Base-by-base conservation (phyloP, 805 yeast species). In the Sporopachydermia lactativora region DNA sequence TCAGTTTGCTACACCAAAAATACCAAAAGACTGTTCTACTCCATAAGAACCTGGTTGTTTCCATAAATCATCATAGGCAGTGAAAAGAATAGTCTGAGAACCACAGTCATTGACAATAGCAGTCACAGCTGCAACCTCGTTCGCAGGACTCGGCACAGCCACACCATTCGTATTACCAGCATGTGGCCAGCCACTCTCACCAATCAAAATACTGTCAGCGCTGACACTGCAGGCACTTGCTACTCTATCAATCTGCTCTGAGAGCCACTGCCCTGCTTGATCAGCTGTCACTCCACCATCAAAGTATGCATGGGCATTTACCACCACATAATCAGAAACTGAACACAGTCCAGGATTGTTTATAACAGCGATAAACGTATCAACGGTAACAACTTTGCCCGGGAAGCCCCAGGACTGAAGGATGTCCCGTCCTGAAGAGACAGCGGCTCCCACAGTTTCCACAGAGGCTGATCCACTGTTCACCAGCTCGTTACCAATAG, bases 141-240 rank as follows among this genome's bases (percentile, higher is more conserved):
- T 67, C 3, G 48, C 46, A 14, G 44, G 47, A 18, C 74, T 68
- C 31, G 77, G 76, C 24, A 71, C 71, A 46, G 73, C 72, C 34
- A 48, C 46, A 42, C 75, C 75, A 48, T 61, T 67, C 41, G 67
- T 52, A 47, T 62, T 57, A 46, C 81, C 81, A 47, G 62, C 49
- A 4, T 74, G 65, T 45, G 81, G 81, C 81, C 81, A 75, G 17
- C 81, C 81, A 38, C 77, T 66, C 57, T 75, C 81, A 41, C 74
- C 64, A 43, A 75, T 60, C 45, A 75, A 57, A 34, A 74, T 71
- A 17, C 52, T 46, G 52, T 73, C 73, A 15, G 47, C 43, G 19
- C 52, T 43, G 42, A 56, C 52, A 38, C 70, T 71, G 54, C 81
- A 75, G 15, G 54, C 59, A 38, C 57, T 47, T 47, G 63, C 53